Base-by-base conservation (phyloP, 2,329 filamentous ascomycete genomes). In the Scolecobasidium constrictum region DNA sequence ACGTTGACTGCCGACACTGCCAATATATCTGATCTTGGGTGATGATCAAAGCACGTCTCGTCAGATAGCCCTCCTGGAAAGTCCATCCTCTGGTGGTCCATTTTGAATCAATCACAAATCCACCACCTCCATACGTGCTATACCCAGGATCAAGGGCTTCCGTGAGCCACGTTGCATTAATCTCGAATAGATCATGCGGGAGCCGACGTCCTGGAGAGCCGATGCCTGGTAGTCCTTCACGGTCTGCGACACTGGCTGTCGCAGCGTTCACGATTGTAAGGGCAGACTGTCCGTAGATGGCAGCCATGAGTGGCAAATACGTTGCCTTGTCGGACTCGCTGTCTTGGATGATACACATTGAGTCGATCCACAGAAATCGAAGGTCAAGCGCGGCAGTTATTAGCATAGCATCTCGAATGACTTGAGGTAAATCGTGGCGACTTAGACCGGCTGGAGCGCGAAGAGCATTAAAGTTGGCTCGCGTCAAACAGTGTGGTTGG, bases 31-130 rank as follows among this genome's bases (percentile, higher is more conserved):
- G 34, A 7, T 36, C 12, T 18, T 36, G 12, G 9, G 34, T 36
- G 16, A 36, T 9, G 7, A 36, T 36, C 7, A 36, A 9, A 12
- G 12, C 7, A 7, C 16, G 7, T 7, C 34, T 7, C 9, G 34
- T 9, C 9, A 36, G 34, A 7, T 9, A 11, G 9, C 34, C 34
- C 16, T 39, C 37, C 21, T 39, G 37, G 16, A 19, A 39, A 18
- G 37, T 39, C 37, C 37, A 39, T 20, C 16, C 37, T 11, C 37
- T 19, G 19, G 13, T 12, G 9, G 6, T 39, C 37, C 37, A 39
- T 16, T 11, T 12, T 6, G 37, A 18, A 9, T 18, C 11, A 5
- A 22, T 16, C 12, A 36, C 9, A 31, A 31, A 31, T n/a, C n/a
- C n/a, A 31, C 26, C 26, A 9, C 26, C 26, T 9, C 26, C 26